Evolutionary conservation across 805 yeast species (phyloP).

Genomic region (Saturnispora halmiae): DNA sequence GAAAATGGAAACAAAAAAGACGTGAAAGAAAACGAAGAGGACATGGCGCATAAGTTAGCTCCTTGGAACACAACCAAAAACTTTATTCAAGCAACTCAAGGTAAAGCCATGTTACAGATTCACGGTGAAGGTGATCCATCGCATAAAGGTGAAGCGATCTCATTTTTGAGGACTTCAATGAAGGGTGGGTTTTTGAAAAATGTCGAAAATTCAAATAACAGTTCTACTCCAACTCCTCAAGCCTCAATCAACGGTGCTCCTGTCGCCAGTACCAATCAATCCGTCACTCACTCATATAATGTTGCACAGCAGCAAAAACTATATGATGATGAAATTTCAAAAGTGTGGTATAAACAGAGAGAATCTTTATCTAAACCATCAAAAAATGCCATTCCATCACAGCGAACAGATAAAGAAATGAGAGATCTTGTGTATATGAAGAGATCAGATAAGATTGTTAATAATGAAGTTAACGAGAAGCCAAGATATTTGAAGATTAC

Average conservation of each 20-base stretch:
- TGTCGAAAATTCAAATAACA: slow-evolving; percentile 15
- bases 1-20: slow-evolving; percentile 17
- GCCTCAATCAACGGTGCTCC: not conserved
- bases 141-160: slow-evolving; percentile 81
- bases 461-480: slow-evolving; percentile 26
- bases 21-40: slow-evolving; percentile 39
- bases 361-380: slow-evolving; percentile 39
- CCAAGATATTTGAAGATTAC: slow-evolving; percentile 48
- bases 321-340: slow-evolving; percentile 80
- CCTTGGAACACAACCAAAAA: slow-evolving; percentile 94
- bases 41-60: slow-evolving; percentile 75
- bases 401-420: slow-evolving; percentile 17
- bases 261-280: slow-evolving; percentile 27
- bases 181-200: slow-evolving; percentile 69
- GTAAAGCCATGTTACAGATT: slow-evolving; percentile 91
- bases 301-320: slow-evolving; percentile 83
- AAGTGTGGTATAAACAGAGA: slow-evolving; percentile 85
- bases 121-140: slow-evolving; percentile 95
- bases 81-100: slow-evolving; percentile 88
- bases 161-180: slow-evolving; percentile 85
- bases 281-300: slow-evolving; percentile 59
- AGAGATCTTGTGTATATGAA: slow-evolving; percentile 31
- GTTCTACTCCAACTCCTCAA: slow-evolving; percentile 15
- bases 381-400: slow-evolving; percentile 20
- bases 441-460: slow-evolving; percentile 27